phyloP scores from a whole-genome alignment of 2,329 filamentous ascomycete species.

The Fusarium fracticaudum region DNA sequence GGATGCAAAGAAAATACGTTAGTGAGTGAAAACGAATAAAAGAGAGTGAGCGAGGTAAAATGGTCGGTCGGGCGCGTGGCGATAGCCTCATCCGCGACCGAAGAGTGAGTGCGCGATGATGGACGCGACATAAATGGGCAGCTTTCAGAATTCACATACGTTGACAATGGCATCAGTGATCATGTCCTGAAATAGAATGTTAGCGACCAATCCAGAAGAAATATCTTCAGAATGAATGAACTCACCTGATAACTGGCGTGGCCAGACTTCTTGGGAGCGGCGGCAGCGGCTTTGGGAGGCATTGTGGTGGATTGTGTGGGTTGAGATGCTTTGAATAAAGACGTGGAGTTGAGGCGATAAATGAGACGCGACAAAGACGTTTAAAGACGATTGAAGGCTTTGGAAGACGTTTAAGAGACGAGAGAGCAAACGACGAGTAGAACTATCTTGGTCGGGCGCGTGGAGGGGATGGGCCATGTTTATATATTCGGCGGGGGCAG shows the following conservation, averaged over 20 bases:
- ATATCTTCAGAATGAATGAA: constrained; percentile 26
- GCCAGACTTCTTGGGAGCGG: constrained; percentile 57
- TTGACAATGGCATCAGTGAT: constrained; percentile 70
- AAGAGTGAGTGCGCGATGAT: constrained; percentile 36
- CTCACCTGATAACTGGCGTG: constrained; percentile 70
- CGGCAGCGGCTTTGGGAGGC: constrained; percentile 68
- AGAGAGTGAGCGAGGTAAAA: constrained; percentile 17
- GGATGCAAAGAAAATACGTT: constrained; percentile 47
- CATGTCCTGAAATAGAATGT: constrained; percentile 61
- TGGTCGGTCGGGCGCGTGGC: constrained; percentile 22
- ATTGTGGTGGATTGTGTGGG: constrained; percentile 54
- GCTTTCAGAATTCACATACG: constrained; percentile 55
- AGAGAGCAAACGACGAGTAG: constrained; percentile 48
- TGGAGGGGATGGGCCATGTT: constrained; percentile 63
- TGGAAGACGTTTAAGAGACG: constrained; percentile 39
- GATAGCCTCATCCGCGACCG: constrained; percentile 38
- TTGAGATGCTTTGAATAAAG: constrained; percentile 31
- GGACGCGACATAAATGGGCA: constrained; percentile 51
- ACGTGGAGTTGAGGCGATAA: constrained; percentile 39
- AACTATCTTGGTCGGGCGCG: constrained; percentile 60
- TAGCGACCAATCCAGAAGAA: constrained; percentile 2
- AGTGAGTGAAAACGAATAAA: constrained; percentile 50
- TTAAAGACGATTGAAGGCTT: constrained; percentile 3
- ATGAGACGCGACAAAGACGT: constrained; percentile 37
- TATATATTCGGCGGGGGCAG: constrained; percentile 69